Evolutionary conservation across 1,139 yeast species (phyloP), one percentile per base, ranked within the genome.

Genomic region (Suhomyces terraborum): DNA sequence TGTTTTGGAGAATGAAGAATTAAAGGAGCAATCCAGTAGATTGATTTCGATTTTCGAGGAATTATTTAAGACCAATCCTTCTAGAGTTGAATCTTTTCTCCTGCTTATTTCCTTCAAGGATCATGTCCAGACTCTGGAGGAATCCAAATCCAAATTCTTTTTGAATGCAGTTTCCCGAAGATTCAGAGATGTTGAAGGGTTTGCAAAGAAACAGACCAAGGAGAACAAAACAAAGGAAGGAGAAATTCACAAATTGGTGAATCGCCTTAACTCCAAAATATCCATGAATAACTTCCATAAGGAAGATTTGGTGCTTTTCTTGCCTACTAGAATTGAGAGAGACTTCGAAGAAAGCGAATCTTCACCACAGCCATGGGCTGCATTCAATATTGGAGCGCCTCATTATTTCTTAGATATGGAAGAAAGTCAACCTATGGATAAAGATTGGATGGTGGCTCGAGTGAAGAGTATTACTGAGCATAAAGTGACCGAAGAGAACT

Each of bases 151-250:
- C 27, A 54, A 50, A 31, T 67, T 84, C 42, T 81, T 84, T 54
- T 73, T 82, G 37, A 75, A 76, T 36, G 82, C 89, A 1, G 82
- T 89, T 2, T 73, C 83, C 24, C 82, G 84, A 55, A 72, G 98
- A 46, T 89, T 93, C 56, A 79, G 79, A 45, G 98, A 91, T 57
- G 95, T 91, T 37, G 98, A 93, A 60, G 82, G 84, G n/a, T 73
- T 89, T 52, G 98, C 98, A 1, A 82, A 94, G 55, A 85, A 82
- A 55, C 73, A 88, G 45, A 87, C 91, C 43, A 84, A 84, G 55
- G 96, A 89, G 51, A 83, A 79, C 49, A 80, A 79, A 51, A 57
- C 66, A 37, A 70, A 76, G 42, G 69, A 77, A 41, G 77, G 75
- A 48, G 77, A 75, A 49, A 40, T 71, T 19, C 53, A 58, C 44